Base-by-base conservation (phyloP, 129 eudicot genomes). In the Centella asiatica region DNA sequence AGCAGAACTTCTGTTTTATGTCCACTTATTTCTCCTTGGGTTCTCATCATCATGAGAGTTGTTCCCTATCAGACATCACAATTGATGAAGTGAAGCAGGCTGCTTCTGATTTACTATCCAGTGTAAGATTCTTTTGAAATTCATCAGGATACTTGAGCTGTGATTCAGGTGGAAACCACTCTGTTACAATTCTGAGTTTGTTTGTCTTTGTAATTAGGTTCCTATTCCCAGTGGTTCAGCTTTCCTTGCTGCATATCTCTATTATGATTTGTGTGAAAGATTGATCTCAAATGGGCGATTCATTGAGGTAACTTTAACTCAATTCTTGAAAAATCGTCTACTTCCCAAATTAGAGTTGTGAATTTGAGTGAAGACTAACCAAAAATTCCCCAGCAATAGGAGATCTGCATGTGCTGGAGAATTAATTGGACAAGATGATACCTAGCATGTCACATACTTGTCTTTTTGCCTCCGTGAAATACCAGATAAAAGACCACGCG, bases 171-270 rank as follows among this genome's bases (percentile, higher is more conserved):
- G 67, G 42, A 45, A 62, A 57, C 64, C 24, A 14, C 11, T 34
- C 51, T 26, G 6, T 44, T 42, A 12, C 59, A 37, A 49, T 10
- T 46, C 34, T 58, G 39, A 23, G 68, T 71, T 8, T 62, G 28
- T 70, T 56, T 53, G 64, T 50, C 29, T 45, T 31, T 39, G 25
- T 22, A 20, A 57, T 28, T 56, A 92, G 99, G 99, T 64, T 76
- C 83, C 88, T 65, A 24, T 31, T 51, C 50, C 94, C 70, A 72
- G 68, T 64, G 66, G 69, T 63, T 73, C 96, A 46, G 60, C 60
- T 74, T 92, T 82, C 61, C 65, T 87, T 36, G 81, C 95, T 57
- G 84, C 96, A 56, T 51, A 74, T 76, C 82, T 92, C 25, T 87
- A 75, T 74, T 67, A 79, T 76, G 99, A 87, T 64, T 75, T 84